phyloP scores from a whole-genome alignment of 2,329 filamentous ascomycete genomes.

The Fusarium anguioides region DNA sequence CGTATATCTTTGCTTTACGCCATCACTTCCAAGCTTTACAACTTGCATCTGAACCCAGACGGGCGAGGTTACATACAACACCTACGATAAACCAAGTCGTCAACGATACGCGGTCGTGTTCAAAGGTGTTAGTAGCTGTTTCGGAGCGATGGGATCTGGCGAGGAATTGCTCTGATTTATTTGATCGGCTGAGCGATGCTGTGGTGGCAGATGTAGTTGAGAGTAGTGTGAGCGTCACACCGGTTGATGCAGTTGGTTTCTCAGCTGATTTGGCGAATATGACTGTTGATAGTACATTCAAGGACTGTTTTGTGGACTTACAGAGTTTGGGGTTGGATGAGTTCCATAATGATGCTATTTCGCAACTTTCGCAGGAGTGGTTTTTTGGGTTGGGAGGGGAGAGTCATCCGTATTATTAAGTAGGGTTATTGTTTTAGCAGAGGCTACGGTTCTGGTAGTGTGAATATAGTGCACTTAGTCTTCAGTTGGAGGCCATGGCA shows the following conservation, averaged over 20 bases:
- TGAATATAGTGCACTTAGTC: too few relatives aligned
- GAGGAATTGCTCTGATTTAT: constrained; percentile 55
- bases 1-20: constrained; percentile 56
- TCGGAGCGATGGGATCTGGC: constrained; percentile 56
- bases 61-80: constrained; percentile 42
- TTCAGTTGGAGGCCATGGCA: too few relatives aligned
- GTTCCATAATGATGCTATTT: constrained; percentile 44
- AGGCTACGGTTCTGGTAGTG: too few relatives aligned
- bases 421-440: not conserved
- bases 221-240: not conserved
- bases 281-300: constrained; percentile 52
- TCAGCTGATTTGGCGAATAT: constrained; percentile 38
- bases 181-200: constrained; percentile 56
- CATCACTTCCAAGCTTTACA: constrained; percentile 52
- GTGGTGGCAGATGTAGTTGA: constrained; percentile 54
- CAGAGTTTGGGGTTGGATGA: constrained; percentile 40
- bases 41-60: not conserved
- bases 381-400: constrained; percentile 37
- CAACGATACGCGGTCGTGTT: constrained; percentile 56
- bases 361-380: constrained; percentile 41
- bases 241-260: constrained; percentile 8
- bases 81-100: constrained; percentile 57
- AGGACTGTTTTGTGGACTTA: constrained; percentile 52
- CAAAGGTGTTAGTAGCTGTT: constrained; percentile 57
- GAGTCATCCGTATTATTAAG: constrained; percentile 27